phyloP scores from a whole-genome alignment of 257 asterid species.

The Prunella vulgaris region DNA sequence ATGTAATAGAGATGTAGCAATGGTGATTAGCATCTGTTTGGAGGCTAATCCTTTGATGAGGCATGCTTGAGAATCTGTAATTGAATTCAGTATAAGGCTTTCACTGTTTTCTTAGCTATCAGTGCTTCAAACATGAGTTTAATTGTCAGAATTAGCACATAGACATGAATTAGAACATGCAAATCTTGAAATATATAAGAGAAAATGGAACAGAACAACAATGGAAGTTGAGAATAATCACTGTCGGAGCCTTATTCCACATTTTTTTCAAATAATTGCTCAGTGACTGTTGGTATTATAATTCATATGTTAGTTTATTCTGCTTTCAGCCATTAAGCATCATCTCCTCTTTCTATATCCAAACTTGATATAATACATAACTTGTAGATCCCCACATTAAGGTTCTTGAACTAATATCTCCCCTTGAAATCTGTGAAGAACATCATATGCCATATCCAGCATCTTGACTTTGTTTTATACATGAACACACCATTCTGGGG shows the following conservation, averaged over 20 bases:
- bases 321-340: neutral
- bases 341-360: neutral
- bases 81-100: neutral
- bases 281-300: neutral
- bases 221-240: too few relatives aligned
- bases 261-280: too few relatives aligned
- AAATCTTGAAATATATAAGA: too few relatives aligned
- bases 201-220: too few relatives aligned
- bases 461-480: neutral
- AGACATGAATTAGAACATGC: too few relatives aligned
- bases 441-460: neutral
- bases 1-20: slow-evolving; percentile 21
- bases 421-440: neutral
- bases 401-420: neutral
- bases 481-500: neutral
- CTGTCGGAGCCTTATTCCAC: neutral
- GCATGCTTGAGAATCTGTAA: slow-evolving; percentile 10
- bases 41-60: neutral
- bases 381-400: neutral
- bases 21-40: slow-evolving; percentile 2
- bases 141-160: neutral
- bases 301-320: neutral
- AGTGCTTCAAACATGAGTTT: neutral
- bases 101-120: neutral
- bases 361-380: neutral